Conservation (phyloP, 2,329 filamentous ascomycete genomes). For the Hyphodiscus sp. region DNA sequence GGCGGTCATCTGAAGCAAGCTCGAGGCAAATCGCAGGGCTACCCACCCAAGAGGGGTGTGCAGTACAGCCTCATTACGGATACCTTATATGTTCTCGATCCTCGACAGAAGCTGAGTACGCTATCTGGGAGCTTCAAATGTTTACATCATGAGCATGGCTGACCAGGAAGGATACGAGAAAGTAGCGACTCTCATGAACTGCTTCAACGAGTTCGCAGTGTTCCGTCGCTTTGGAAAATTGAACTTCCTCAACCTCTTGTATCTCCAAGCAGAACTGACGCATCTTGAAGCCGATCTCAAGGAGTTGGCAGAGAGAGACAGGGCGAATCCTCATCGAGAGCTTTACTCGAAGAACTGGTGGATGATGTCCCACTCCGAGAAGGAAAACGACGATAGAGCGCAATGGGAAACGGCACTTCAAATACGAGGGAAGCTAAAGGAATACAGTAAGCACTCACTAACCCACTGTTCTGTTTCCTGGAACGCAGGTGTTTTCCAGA, state of each 20-base stretch:
- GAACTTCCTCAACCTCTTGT: conserved; percentile 26
- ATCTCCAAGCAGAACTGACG: conserved; percentile 27
- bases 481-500: too few species aligned
- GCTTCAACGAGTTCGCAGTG: conserved; percentile 24
- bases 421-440: conserved; percentile 15
- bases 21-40: not conserved
- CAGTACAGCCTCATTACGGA: not conserved
- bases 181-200: conserved; percentile 26
- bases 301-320: conserved; percentile 9
- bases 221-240: conserved; percentile 26
- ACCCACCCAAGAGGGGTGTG: not conserved
- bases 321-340: not conserved
- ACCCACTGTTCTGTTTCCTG: too few species aligned
- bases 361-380: conserved; percentile 10
- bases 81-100: not conserved
- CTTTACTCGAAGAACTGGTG: conserved; percentile 18
- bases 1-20: not conserved
- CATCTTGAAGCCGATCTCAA: conserved; percentile 21
- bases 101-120: not conserved
- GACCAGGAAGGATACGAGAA: conserved; percentile 20
- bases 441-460: conserved; percentile 17
- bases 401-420: conserved; percentile 20
- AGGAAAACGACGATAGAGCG: conserved; percentile 9
- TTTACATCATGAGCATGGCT: not conserved
- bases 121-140: not conserved